Base-by-base conservation (phyloP, 2,329 filamentous ascomycete genomes). In the Alternaria hordeiaustralica region DNA sequence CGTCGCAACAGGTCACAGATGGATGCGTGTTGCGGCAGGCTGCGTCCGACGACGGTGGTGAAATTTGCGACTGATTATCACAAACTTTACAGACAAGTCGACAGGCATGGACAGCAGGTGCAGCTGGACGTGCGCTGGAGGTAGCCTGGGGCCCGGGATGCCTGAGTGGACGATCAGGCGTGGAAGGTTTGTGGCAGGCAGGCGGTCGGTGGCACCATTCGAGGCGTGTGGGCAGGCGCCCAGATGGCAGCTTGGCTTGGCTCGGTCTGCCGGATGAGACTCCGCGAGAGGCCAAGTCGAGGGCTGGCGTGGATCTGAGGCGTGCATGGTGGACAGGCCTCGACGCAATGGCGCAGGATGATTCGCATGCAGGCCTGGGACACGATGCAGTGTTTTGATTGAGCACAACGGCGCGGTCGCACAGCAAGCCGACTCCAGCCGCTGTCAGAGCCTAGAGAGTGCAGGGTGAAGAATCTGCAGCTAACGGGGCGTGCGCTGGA, bases 361-460 rank as follows among this genome's bases (percentile, higher is more conserved):
- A 71, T 72, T 70, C 66, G 68, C 71, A 71, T 64, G 64, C 65
- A 64, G 64, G 61, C 69, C 60, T 58, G 60, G 58, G 63, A 60
- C 58, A 65, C 66, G 61, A 60, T 33, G 69, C 69, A 61, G 64
- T 60, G 64, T 56, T 67, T 74, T 74, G 69, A 73, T 73, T 73
- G 71, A 71, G 65, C 60, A 63, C 64, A 74, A 72, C 67, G 68
- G 73, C 64, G 62, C 64, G 20, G 71, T 71, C 58, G 61, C 71
- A 73, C 71, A 65, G 63, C 57, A 62, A 71, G 70, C 72, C 74
- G 73, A 71, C 61, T 66, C 67, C 70, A 72, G 69, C 72, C 71
- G 73, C 66, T 30, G 55, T 43, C 55, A 33, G 55, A 30, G 33
- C 15, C 44, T 25, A 63, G 62, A 18, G 18, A 30, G 55, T 53